These are phyloP conservation scores for Diaporthe vaccinii DNA, from an alignment of 2,329 filamentous ascomycete genomes.

Conservation along the genomic window DNA sequence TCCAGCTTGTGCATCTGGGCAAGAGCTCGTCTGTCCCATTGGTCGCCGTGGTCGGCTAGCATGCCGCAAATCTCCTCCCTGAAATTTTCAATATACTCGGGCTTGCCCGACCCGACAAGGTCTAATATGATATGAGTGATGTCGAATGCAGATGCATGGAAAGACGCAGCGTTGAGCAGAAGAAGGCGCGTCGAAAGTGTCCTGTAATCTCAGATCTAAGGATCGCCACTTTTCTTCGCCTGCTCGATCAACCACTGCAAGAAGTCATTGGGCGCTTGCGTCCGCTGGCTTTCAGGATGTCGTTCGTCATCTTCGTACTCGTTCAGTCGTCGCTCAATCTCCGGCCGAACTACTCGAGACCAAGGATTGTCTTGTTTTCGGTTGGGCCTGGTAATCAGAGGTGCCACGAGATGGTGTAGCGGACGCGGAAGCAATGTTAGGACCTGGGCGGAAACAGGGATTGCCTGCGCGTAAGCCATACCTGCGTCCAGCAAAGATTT, in stretches of 20 bases:
- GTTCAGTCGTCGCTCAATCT: constrained; percentile 41
- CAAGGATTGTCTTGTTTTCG: constrained; percentile 36
- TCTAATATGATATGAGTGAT: constrained; percentile 55
- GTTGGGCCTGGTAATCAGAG: constrained; percentile 41
- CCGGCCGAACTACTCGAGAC: constrained; percentile 38
- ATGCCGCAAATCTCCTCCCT: constrained; percentile 51
- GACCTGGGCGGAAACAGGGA: constrained; percentile 38
- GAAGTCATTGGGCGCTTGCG: constrained; percentile 37
- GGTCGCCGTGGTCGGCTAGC: constrained; percentile 30
- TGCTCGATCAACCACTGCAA: constrained; percentile 37
- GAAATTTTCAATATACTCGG: constrained; percentile 46
- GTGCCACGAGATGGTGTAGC: constrained; percentile 40
- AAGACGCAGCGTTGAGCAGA: constrained; percentile 49
- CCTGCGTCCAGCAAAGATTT: background rate
- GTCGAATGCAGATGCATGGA: constrained; percentile 54
- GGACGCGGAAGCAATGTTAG: constrained; percentile 40
- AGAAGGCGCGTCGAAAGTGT: constrained; percentile 28
- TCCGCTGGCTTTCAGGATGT: constrained; percentile 20
- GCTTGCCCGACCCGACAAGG: constrained; percentile 50
- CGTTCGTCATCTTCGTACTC: constrained; percentile 32
- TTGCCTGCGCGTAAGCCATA: constrained; percentile 3
- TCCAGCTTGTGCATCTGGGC: constrained; percentile 54
- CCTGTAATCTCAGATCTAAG: background rate
- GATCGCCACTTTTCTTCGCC: background rate
- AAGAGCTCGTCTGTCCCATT: constrained; percentile 53